Conservation (phyloP, 2,329 filamentous ascomycete species). For the Apiospora hydei region DNA sequence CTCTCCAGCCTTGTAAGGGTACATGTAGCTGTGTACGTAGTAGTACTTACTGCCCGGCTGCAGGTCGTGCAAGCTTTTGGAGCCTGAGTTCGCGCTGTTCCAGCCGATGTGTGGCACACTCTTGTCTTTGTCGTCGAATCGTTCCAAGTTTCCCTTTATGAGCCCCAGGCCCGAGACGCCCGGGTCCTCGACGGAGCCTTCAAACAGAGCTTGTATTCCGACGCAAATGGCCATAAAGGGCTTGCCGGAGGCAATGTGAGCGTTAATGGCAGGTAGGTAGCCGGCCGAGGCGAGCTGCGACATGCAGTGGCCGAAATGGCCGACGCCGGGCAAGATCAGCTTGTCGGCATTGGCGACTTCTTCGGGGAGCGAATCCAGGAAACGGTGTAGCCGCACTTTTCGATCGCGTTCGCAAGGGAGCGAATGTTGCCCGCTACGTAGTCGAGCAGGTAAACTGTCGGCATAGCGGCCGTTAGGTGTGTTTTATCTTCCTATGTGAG, state of each 20-base stretch:
- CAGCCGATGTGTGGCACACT: slow-evolving; percentile 99
- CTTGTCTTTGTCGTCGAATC: slow-evolving; percentile 80
- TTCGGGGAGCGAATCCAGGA: slow-evolving; percentile 86
- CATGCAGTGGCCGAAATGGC: slow-evolving; percentile 96
- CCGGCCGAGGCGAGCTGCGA: slow-evolving; percentile 82
- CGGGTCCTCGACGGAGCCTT: slow-evolving; percentile 81
- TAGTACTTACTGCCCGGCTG: slow-evolving; percentile 91
- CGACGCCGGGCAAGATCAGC: slow-evolving; percentile 94
- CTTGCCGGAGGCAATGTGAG: slow-evolving; percentile 89
- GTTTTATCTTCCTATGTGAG: neutral
- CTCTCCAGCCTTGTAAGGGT: slow-evolving; percentile 74
- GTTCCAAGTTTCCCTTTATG: slow-evolving; percentile 73
- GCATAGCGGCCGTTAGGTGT: slow-evolving; percentile 57
- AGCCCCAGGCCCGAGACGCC: slow-evolving; percentile 76
- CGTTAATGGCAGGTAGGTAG: slow-evolving; percentile 81
- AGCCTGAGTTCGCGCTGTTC: slow-evolving; percentile 82
- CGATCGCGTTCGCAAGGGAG: slow-evolving; percentile 95
- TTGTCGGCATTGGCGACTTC: slow-evolving; percentile 89
- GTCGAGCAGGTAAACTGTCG: slow-evolving; percentile 79
- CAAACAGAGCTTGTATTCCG: slow-evolving; percentile 88
- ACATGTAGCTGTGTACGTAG: slow-evolving; percentile 96
- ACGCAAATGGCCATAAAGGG: slow-evolving; percentile 99
- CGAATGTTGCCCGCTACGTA: slow-evolving; percentile 97
- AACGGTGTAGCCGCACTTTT: slow-evolving; percentile 91
- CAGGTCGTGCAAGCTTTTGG: slow-evolving; percentile 74